phyloP scores from a whole-genome alignment of 2,329 filamentous ascomycete species.

The Magnaporthales sp. region DNA sequence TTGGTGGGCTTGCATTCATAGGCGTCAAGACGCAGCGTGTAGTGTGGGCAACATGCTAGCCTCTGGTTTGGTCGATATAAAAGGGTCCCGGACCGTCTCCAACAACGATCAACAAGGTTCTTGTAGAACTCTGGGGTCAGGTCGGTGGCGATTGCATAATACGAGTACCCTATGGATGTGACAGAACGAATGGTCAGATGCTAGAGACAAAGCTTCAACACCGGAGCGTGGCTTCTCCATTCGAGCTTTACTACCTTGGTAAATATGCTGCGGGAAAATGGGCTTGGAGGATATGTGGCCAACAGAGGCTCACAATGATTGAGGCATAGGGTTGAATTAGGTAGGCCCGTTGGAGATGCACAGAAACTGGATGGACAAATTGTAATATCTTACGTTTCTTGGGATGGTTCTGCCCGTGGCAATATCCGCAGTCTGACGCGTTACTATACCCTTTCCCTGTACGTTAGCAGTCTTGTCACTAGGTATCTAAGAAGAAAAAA shows the following conservation, averaged over 20 bases:
- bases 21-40: conserved; percentile 68
- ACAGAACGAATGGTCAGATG: background rate
- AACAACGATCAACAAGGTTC: conserved; percentile 62
- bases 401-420: conserved; percentile 39
- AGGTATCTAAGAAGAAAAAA: background rate
- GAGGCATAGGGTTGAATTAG: background rate
- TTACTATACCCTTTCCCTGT: conserved; percentile 36
- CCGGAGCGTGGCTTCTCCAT: background rate
- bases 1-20: conserved; percentile 54
- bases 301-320: background rate
- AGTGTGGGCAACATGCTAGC: conserved; percentile 85
- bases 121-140: conserved; percentile 64
- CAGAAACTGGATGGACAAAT: background rate
- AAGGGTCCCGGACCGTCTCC: conserved; percentile 64
- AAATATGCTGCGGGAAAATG: background rate
- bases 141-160: conserved; percentile 56
- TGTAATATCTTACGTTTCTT: conserved; percentile 29
- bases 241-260: background rate
- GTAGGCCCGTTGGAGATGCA: background rate
- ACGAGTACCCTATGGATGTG: conserved; percentile 54
- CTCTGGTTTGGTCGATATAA: conserved; percentile 73
- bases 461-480: background rate
- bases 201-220: background rate
- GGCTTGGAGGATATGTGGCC: background rate
- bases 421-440: conserved; percentile 45